A percentile compares a stretch with the other conserved stretches of the same genome.
Conservation (phyloP, 805 yeast species). For the Pichia rugopelliculosa region DNA sequence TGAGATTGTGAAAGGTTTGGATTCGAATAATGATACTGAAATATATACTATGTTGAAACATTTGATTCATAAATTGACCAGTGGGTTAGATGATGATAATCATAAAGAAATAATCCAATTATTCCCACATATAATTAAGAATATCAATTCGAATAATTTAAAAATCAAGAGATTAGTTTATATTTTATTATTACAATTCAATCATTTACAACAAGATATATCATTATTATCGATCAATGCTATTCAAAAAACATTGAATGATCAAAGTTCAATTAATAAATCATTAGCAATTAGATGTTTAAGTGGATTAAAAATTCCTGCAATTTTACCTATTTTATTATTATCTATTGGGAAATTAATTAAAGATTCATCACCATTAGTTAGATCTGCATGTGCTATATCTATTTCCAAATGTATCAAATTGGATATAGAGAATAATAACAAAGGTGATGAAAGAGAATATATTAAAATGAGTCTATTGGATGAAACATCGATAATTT, state of each 20-base stretch:
- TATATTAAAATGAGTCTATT: conserved; percentile 10
- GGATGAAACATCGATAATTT: conserved; percentile 31
- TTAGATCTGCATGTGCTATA: conserved; percentile 71
- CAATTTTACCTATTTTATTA: conserved; percentile 71
- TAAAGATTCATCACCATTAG: conserved; percentile 67
- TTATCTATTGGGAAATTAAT: conserved; percentile 64
- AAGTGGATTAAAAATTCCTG: conserved; percentile 75
- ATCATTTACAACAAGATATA: conserved; percentile 81
- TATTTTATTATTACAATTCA: conserved; percentile 64
- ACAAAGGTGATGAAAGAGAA: conserved; percentile 4
- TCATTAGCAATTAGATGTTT: conserved; percentile 71
- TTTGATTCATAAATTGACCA: conserved; percentile 39
- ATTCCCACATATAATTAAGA: conserved; percentile 87
- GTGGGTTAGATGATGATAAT: not conserved
- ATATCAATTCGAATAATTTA: conserved; percentile 59
- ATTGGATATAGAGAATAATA: conserved; percentile 26
- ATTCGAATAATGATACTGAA: conserved; percentile 63
- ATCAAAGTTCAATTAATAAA: conserved; percentile 59
- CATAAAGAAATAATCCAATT: conserved; percentile 35
- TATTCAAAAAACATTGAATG: conserved; percentile 74
- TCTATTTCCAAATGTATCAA: conserved; percentile 55
- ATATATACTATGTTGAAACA: conserved; percentile 52
- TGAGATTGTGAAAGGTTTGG: conserved; percentile 59
- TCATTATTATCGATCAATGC: conserved; percentile 87
- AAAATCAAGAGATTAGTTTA: conserved; percentile 72